phyloP scores from a whole-genome alignment of 441 rosid genomes.

The Euphorbia celastroides region DNA sequence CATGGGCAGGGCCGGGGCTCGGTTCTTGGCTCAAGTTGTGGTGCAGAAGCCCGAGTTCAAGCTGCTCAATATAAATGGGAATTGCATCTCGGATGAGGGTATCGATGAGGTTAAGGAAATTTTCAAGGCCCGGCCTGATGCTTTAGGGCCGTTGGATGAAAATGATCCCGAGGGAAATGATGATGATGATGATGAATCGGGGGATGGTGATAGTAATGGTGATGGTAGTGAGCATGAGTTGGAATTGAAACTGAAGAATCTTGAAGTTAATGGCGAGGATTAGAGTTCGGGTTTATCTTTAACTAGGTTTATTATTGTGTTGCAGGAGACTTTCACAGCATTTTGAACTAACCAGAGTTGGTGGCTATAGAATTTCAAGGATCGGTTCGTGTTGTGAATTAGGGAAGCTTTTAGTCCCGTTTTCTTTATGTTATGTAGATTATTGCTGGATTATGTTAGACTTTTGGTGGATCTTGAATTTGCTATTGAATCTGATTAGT shows the following conservation, averaged over 20 bases:
- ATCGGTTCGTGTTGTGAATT: too few species aligned
- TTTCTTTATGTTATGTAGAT: too few species aligned
- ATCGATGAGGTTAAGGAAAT: constrained; percentile 72
- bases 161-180: constrained; percentile 80
- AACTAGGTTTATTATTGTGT: constrained; percentile 13
- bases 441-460: too few species aligned
- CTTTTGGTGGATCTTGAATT: too few species aligned
- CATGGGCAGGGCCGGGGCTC: constrained; percentile 67
- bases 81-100: constrained; percentile 84
- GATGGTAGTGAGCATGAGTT: constrained; percentile 46
- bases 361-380: too few species aligned
- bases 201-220: constrained; percentile 35
- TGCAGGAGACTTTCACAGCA: constrained; percentile 20
- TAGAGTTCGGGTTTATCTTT: constrained; percentile 18
- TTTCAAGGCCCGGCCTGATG: constrained; percentile 50
- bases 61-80: constrained; percentile 66
- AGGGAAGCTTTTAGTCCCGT: too few species aligned
- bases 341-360: constrained; percentile 27
- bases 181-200: constrained; percentile 49
- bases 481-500: too few species aligned
- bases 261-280: constrained; percentile 45
- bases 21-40: constrained; percentile 56
- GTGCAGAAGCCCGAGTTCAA: constrained; percentile 58
- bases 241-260: constrained; percentile 67
- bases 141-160: constrained; percentile 74